Evolutionary conservation across 306 rosid genomes (phyloP).

Genomic region (Trifolium dubium): DNA sequence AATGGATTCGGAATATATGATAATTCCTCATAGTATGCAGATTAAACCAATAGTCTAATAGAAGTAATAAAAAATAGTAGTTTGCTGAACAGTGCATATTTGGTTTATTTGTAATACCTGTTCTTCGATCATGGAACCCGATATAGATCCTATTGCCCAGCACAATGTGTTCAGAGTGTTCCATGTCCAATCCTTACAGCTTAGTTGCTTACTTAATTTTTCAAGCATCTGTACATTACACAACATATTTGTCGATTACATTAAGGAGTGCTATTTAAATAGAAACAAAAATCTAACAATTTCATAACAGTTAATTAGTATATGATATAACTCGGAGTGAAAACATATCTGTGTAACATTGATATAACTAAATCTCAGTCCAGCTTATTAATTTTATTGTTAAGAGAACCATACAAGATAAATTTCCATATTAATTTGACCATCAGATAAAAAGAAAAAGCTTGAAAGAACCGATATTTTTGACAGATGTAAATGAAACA

Average conservation of each 20-base stretch:
- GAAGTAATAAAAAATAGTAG: background rate
- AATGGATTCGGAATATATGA: conserved; percentile 3
- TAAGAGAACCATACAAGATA: background rate
- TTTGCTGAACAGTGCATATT: background rate
- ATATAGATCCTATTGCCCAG: conserved; percentile 99
- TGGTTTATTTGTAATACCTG: conserved; percentile 59
- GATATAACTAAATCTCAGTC: background rate
- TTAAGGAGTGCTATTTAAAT: conserved; percentile 19
- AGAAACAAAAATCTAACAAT: background rate
- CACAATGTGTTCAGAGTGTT: conserved; percentile 92
- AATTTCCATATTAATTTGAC: conserved; percentile 4
- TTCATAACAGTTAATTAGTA: background rate
- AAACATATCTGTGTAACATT: conserved; percentile 1
- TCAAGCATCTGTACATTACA: conserved; percentile 75
- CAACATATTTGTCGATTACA: conserved; percentile 15
- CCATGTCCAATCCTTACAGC: conserved; percentile 98
- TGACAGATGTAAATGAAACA: background rate
- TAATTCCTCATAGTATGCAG: conserved; percentile 3
- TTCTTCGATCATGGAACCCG: conserved; percentile 97
- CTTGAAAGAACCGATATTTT: too few species aligned
- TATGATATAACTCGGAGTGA: background rate
- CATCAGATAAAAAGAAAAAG: background rate
- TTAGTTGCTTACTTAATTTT: conserved; percentile 85
- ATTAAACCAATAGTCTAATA: conserved; percentile 1
- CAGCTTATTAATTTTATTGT: conserved; percentile 6